Percentiles rank a stretch among this genome's conserved stretches.
phyloP scores from a whole-genome alignment of 2,329 filamentous ascomycete species.

The Sporothrix dimorphospora region DNA sequence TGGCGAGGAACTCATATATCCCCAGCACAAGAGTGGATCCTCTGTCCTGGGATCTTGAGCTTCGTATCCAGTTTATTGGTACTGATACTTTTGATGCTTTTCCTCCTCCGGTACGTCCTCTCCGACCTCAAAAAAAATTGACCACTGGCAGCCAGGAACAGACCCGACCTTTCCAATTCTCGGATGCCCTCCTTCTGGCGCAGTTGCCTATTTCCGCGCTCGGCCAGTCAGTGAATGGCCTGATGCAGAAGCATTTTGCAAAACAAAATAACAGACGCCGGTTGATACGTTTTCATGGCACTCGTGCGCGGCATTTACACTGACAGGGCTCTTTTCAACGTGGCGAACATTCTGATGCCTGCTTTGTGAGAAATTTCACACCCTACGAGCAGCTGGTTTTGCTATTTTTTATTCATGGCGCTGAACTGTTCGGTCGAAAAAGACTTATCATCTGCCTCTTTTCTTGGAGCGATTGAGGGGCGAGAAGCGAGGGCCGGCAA shows the following conservation, averaged over 20 bases:
- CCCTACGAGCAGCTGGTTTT: background rate
- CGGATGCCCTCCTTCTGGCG: background rate
- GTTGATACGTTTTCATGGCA: background rate
- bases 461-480: background rate
- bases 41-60: constrained; percentile 9
- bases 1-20: background rate
- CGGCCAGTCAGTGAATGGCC: background rate
- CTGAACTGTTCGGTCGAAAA: background rate
- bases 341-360: background rate
- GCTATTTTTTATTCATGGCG: background rate
- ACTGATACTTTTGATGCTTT: background rate
- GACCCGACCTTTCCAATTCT: background rate
- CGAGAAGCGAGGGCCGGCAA: background rate
- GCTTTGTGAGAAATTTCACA: background rate
- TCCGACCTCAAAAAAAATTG: background rate
- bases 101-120: background rate
- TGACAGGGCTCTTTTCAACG: background rate
- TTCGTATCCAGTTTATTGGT: constrained; percentile 20
- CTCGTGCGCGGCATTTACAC: background rate
- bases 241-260: background rate
- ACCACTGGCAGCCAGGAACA: background rate
- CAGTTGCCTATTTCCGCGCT: background rate
- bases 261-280: background rate
- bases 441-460: constrained; percentile 3
- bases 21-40: constrained; percentile 9